Percentiles rank a stretch among this genome's conserved stretches.
phyloP scores from a whole-genome alignment of 495 filamentous ascomycete species.

The Copromyces sp. region DNA sequence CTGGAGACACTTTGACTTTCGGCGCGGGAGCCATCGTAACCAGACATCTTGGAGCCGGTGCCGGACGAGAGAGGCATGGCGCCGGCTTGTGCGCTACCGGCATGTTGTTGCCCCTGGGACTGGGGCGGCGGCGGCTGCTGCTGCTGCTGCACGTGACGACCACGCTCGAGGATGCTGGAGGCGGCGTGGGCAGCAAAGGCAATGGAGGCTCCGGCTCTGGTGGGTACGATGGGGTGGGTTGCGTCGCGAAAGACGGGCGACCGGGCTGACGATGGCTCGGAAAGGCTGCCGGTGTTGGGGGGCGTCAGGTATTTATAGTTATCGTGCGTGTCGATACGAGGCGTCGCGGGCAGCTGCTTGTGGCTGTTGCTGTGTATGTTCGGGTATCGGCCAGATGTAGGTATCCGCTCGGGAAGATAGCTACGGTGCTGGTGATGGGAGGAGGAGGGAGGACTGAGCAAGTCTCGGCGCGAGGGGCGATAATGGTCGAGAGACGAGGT shows the following conservation, averaged over 20 bases:
- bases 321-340: constrained; percentile 26
- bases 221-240: constrained; percentile 7
- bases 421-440: constrained; percentile 10
- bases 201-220: constrained; percentile 3
- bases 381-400: constrained; percentile 14
- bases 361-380: constrained; percentile 12
- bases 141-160: neutral
- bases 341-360: constrained; percentile 28
- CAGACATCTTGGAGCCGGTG: constrained; percentile 13
- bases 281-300: constrained; percentile 13
- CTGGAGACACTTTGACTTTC: constrained; percentile 33
- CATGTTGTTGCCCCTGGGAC: constrained; percentile 22
- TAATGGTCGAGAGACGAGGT: neutral
- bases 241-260: constrained; percentile 12
- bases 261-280: constrained; percentile 20
- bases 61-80: constrained; percentile 26
- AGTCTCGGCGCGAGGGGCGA: neutral
- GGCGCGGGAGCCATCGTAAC: constrained; percentile 19
- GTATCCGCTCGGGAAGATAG: constrained; percentile 18
- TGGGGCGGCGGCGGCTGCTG: neutral
- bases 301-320: constrained; percentile 14
- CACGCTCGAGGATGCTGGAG: constrained; percentile 16
- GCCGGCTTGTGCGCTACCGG: constrained; percentile 1
- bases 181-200: constrained; percentile 5
- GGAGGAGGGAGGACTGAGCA: neutral